phyloP scores from a whole-genome alignment of 1,284 basidiomycete species.

The Earliella scabrosa region DNA sequence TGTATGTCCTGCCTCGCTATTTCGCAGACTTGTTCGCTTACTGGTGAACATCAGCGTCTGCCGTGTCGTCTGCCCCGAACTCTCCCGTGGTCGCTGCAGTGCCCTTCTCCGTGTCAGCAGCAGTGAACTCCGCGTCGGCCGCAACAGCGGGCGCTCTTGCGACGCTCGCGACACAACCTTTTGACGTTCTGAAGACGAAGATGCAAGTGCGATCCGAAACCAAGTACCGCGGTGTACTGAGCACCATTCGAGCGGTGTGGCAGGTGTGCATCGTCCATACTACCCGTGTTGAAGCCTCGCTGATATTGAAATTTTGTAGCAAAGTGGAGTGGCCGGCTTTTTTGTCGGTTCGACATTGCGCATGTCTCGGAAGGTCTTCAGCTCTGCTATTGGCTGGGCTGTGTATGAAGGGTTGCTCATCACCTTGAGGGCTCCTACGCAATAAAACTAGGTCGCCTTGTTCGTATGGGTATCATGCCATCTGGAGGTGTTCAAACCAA shows the following conservation, averaged over 20 bases:
- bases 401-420: slow-evolving; percentile 87
- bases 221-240: slow-evolving; percentile 70
- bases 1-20: slow-evolving; percentile 44
- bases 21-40: not conserved
- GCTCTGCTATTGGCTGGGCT: slow-evolving; percentile 91
- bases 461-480: no score
- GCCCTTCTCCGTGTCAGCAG: slow-evolving; percentile 42
- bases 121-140: slow-evolving; percentile 66
- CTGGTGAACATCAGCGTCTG: slow-evolving; percentile 7
- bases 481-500: no score
- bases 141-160: slow-evolving; percentile 81
- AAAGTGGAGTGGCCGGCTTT: slow-evolving; percentile 79
- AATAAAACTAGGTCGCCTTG: no score
- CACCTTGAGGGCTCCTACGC: no score
- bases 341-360: slow-evolving; percentile 87
- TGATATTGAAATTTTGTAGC: slow-evolving; percentile 44
- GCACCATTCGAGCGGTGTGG: slow-evolving; percentile 71
- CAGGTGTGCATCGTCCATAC: slow-evolving; percentile 48
- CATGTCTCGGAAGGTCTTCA: slow-evolving; percentile 87
- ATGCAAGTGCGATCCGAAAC: slow-evolving; percentile 84
- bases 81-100: slow-evolving; percentile 39
- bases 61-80: slow-evolving; percentile 17
- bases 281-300: not conserved
- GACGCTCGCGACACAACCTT: slow-evolving; percentile 85
- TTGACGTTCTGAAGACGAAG: slow-evolving; percentile 93